Percentiles rank a stretch among this genome's conserved stretches.
These are phyloP conservation scores for Pilasporangium apinafurcum DNA, from an alignment of 352 stramenopile genomes.

Conservation along the genomic window DNA sequence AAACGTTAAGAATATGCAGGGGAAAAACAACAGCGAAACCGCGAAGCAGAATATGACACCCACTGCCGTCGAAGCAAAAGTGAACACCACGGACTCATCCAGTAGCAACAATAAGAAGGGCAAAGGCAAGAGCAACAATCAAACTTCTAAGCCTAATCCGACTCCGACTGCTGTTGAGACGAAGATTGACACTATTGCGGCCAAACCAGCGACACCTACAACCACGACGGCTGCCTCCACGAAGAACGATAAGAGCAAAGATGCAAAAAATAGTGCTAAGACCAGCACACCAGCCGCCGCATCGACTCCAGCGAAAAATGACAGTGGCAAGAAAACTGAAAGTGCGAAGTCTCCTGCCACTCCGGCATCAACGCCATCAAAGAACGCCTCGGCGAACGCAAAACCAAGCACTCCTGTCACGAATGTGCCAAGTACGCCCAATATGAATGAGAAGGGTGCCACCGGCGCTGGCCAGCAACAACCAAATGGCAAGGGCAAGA, in stretches of 20 bases:
- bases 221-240: too few species aligned
- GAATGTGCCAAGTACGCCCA: too few species aligned
- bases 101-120: neutral
- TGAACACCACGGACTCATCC: neutral
- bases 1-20: neutral
- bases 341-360: neutral
- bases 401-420: too few species aligned
- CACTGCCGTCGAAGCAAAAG: neutral
- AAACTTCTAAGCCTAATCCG: neutral
- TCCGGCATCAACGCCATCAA: neutral
- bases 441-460: too few species aligned
- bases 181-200: too few species aligned
- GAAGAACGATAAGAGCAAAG: neutral
- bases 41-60: conserved; percentile 3
- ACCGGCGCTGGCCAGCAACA: too few species aligned
- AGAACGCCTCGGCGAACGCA: neutral
- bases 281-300: too few species aligned
- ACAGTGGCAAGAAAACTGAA: conserved; percentile 1
- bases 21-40: neutral
- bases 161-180: too few species aligned
- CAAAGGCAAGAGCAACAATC: neutral
- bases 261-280: too few species aligned
- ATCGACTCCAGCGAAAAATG: neutral
- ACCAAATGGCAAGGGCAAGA: neutral
- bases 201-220: too few species aligned